phyloP scores from a whole-genome alignment of 2,329 filamentous ascomycete genomes.

The Epichloe elymi region DNA sequence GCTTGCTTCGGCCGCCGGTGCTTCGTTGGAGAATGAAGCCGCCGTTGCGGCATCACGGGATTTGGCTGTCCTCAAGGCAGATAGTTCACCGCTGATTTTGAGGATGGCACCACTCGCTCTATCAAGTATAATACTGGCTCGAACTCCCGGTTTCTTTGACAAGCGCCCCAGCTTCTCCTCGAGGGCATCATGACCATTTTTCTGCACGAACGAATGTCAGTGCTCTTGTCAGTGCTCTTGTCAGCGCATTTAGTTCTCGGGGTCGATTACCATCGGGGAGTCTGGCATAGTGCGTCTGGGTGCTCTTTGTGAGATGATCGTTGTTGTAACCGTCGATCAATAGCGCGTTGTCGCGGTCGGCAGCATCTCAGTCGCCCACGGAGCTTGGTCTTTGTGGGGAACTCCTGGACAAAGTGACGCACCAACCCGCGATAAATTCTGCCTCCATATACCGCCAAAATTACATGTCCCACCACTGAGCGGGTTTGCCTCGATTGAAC shows the following conservation, averaged over 20 bases:
- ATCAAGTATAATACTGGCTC: constrained; percentile 64
- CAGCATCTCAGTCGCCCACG: background rate
- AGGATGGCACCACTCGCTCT: constrained; percentile 60
- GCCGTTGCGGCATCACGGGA: constrained; percentile 22
- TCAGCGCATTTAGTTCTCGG: background rate
- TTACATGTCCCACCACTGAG: constrained; percentile 13
- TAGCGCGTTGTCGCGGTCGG: background rate
- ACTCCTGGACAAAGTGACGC: background rate
- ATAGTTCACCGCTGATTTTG: constrained; percentile 57
- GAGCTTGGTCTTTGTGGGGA: background rate
- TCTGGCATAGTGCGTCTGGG: constrained; percentile 6
- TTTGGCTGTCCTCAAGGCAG: constrained; percentile 34
- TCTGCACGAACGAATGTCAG: constrained; percentile 14
- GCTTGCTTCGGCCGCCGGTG: constrained; percentile 27
- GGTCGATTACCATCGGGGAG: constrained; percentile 2
- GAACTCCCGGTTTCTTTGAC: constrained; percentile 66
- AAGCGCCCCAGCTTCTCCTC: constrained; percentile 55
- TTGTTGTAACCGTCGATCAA: background rate
- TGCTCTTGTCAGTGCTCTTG: background rate
- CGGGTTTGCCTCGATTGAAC: background rate
- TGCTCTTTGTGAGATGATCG: background rate
- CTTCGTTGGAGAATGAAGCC: constrained; percentile 34
- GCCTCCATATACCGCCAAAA: constrained; percentile 33
- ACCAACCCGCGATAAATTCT: constrained; percentile 18
- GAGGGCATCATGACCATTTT: constrained; percentile 44